Evolutionary conservation across 108 stramenopile genomes (phyloP).

Genomic region (Halocafeteria seosinensis): DNA sequence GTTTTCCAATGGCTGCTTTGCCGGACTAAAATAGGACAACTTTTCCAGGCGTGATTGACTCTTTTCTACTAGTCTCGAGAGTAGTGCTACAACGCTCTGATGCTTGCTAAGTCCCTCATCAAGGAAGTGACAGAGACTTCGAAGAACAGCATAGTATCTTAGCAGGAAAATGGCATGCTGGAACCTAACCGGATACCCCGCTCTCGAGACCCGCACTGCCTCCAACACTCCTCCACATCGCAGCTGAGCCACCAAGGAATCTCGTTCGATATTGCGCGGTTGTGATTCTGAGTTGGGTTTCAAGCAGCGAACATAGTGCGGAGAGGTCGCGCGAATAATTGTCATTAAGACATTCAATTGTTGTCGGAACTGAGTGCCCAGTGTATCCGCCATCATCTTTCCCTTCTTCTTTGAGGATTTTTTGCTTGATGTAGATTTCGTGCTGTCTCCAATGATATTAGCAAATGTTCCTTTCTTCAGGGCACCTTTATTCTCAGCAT

Average conservation of each 20-base stretch:
- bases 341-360: slow-evolving; percentile 34
- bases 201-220: slow-evolving; percentile 92
- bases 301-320: slow-evolving; percentile 95
- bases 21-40: not conserved
- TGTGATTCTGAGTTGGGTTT: slow-evolving; percentile 83
- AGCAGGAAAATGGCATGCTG: slow-evolving; percentile 64
- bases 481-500: not conserved
- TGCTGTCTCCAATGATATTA: too few species aligned
- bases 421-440: not conserved
- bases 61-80: not conserved
- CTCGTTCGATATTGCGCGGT: slow-evolving; percentile 49
- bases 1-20: not conserved
- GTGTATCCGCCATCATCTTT: slow-evolving; percentile 49
- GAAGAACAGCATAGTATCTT: slow-evolving; percentile 33
- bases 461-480: not conserved
- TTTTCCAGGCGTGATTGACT: not conserved
- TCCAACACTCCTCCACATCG: slow-evolving; percentile 95
- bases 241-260: slow-evolving; percentile 75
- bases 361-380: slow-evolving; percentile 70
- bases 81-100: not conserved
- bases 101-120: not conserved
- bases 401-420: slow-evolving; percentile 3
- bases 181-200: slow-evolving; percentile 93
- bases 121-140: not conserved
- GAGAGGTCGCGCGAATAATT: slow-evolving; percentile 77